Evolutionary conservation across 148 eudicot species (phyloP).

Genomic region (Amaranthus hypochondriacus): DNA sequence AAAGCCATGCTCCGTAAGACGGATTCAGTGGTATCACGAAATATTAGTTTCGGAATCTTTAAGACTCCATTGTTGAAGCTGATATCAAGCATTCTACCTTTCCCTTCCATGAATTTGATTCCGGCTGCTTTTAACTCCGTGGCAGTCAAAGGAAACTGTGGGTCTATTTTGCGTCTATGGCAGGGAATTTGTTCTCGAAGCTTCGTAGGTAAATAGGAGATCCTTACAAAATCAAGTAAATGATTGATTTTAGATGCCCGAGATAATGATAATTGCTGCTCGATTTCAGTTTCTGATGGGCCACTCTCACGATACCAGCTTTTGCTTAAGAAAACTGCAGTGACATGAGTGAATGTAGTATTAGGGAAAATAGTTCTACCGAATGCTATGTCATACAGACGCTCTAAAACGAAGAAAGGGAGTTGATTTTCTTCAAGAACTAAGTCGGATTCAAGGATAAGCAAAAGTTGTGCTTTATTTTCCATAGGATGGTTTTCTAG

Average conservation of each 20-base stretch:
- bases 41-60: slow-evolving; percentile 13
- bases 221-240: slow-evolving; percentile 18
- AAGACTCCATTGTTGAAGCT: slow-evolving; percentile 13
- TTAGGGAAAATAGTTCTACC: background rate
- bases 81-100: slow-evolving; percentile 14
- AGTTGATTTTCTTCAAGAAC: slow-evolving; percentile 26
- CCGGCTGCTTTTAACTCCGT: slow-evolving; percentile 26
- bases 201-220: slow-evolving; percentile 5
- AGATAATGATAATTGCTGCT: background rate
- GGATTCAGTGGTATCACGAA: slow-evolving; percentile 13
- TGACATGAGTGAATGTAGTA: background rate
- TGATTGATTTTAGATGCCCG: slow-evolving; percentile 4
- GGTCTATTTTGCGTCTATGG: background rate
- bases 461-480: slow-evolving; percentile 1
- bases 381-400: slow-evolving; percentile 19
- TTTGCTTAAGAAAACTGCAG: background rate
- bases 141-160: slow-evolving; percentile 1
- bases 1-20: slow-evolving; percentile 17
- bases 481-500: background rate
- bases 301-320: background rate
- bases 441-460: slow-evolving; percentile 13
- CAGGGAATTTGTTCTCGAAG: background rate
- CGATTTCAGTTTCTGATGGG: background rate
- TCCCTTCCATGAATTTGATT: slow-evolving; percentile 15
- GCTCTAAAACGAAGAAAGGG: slow-evolving; percentile 21